A percentile compares a stretch with the other conserved stretches of the same genome.
phyloP scores from a whole-genome alignment of 768 basidiomycete species.

The Boletellus ananiceps region DNA sequence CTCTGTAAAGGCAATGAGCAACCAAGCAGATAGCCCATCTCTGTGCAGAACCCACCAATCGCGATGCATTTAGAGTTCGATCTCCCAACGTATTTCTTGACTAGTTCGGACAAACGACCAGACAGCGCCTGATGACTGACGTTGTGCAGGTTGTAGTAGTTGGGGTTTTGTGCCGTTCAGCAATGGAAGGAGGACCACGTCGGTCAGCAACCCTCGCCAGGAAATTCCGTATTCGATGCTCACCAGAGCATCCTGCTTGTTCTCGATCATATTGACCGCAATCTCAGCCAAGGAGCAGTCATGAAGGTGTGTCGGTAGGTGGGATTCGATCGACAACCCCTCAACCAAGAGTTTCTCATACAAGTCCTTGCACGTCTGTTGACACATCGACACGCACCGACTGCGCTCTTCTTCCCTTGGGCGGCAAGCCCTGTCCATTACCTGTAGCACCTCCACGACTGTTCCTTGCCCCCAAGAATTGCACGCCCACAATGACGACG shows the following conservation, averaged over 20 bases:
- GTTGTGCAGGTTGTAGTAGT: slow-evolving; percentile 91
- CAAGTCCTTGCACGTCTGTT: slow-evolving; percentile 96
- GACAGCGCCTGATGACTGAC: slow-evolving; percentile 95
- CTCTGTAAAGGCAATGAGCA: slow-evolving; percentile 35
- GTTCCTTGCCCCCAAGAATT: slow-evolving; percentile 96
- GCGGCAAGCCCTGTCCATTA: slow-evolving; percentile 98
- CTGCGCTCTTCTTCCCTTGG: slow-evolving; percentile 84
- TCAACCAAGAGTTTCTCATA: slow-evolving; percentile 98
- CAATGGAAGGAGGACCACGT: slow-evolving; percentile 99
- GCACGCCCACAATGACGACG: slow-evolving; percentile 99
- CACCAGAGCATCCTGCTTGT: slow-evolving; percentile 96
- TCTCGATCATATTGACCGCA: slow-evolving; percentile 97
- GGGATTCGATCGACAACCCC: slow-evolving; percentile 96
- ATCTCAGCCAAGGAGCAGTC: slow-evolving; percentile 99
- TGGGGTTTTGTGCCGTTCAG: slow-evolving; percentile 95
- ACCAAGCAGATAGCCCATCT: not conserved
- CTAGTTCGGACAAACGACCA: slow-evolving; percentile 92
- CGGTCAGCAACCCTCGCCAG: not conserved
- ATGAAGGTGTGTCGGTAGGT: slow-evolving; percentile 87
- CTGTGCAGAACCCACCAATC: slow-evolving; percentile 51
- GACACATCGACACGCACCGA: slow-evolving; percentile 95
- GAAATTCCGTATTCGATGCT: not conserved
- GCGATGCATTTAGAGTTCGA: slow-evolving; percentile 89
- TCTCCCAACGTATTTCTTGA: slow-evolving; percentile 91
- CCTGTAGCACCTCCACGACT: slow-evolving; percentile 98